These are phyloP conservation scores for Bipolaris oryzae DNA, from an alignment of 2,329 filamentous ascomycete species.

Conservation along the genomic window DNA sequence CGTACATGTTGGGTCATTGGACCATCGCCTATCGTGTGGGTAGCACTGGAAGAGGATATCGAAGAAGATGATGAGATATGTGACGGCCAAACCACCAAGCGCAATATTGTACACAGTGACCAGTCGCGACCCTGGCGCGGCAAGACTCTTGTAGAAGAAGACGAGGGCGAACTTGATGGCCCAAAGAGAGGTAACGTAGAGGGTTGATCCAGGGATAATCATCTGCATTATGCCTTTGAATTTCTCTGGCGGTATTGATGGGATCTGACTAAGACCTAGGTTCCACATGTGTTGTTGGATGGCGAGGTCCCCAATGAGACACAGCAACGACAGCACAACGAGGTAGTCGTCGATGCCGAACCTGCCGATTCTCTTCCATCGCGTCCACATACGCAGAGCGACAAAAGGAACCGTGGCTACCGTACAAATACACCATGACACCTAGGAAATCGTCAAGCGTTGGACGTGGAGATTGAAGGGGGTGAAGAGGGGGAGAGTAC, in stretches of 20 bases:
- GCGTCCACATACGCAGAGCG: conserved; percentile 35
- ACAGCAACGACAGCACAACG: conserved; percentile 36
- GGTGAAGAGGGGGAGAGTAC: conserved; percentile 4
- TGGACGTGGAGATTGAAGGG: not conserved
- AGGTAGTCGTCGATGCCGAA: conserved; percentile 42
- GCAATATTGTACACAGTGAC: conserved; percentile 49
- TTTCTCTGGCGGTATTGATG: conserved; percentile 14
- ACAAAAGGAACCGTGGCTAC: conserved; percentile 36
- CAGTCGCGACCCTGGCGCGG: conserved; percentile 44
- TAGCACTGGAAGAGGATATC: conserved; percentile 51
- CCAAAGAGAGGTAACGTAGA: conserved; percentile 52
- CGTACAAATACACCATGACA: conserved; percentile 48
- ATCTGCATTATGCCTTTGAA: conserved; percentile 40
- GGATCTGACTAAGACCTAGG: conserved; percentile 34
- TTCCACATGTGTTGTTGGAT: conserved; percentile 45
- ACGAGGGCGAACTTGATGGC: conserved; percentile 52
- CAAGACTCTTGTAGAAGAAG: conserved; percentile 52
- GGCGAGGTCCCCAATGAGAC: conserved; percentile 31
- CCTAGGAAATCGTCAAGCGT: conserved; percentile 17
- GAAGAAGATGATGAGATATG: conserved; percentile 48
- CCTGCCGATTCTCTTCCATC: conserved; percentile 35
- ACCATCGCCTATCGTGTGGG: conserved; percentile 41
- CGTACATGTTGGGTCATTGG: conserved; percentile 25
- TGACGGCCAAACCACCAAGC: conserved; percentile 37
- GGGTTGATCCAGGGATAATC: conserved; percentile 51